Evolutionary conservation across 192 early-diverging fungal species (phyloP).

Genomic region (Coemansia sp.): DNA sequence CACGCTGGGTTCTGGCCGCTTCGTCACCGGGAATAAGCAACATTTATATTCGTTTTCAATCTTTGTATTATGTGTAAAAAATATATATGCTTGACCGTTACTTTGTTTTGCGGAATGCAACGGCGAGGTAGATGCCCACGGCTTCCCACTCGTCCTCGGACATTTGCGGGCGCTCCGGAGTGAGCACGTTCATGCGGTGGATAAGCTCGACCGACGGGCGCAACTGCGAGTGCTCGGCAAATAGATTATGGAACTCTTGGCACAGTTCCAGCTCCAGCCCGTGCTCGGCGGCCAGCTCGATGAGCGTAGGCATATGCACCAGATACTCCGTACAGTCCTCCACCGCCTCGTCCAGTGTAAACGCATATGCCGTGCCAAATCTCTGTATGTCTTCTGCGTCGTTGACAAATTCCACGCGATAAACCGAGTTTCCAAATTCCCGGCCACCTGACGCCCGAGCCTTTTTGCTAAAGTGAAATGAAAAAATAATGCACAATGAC

Average conservation of each 20-base stretch:
- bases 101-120: constrained; percentile 22
- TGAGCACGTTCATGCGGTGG: constrained; percentile 80
- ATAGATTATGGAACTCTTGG: constrained; percentile 83
- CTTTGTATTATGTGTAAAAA: neutral
- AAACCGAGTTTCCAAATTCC: constrained; percentile 85
- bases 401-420: constrained; percentile 82
- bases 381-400: constrained; percentile 55
- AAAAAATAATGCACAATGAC: neutral
- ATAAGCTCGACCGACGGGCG: constrained; percentile 62
- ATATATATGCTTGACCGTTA: neutral
- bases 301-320: constrained; percentile 80
- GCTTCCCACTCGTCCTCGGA: constrained; percentile 92
- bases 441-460: constrained; percentile 15
- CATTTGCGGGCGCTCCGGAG: constrained; percentile 61
- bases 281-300: constrained; percentile 77
- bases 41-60: neutral
- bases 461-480: constrained; percentile 33
- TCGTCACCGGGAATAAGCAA: neutral
- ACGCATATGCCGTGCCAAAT: constrained; percentile 86
- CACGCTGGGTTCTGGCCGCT: constrained; percentile 13
- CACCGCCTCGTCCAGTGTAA: constrained; percentile 92
- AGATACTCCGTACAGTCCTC: constrained; percentile 96
- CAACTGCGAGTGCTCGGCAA: constrained; percentile 59
- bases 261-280: constrained; percentile 75
- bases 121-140: constrained; percentile 58